Evolutionary conservation across 148 eudicot genomes (phyloP).

Genomic region (Vaccinium macrocarpon): DNA sequence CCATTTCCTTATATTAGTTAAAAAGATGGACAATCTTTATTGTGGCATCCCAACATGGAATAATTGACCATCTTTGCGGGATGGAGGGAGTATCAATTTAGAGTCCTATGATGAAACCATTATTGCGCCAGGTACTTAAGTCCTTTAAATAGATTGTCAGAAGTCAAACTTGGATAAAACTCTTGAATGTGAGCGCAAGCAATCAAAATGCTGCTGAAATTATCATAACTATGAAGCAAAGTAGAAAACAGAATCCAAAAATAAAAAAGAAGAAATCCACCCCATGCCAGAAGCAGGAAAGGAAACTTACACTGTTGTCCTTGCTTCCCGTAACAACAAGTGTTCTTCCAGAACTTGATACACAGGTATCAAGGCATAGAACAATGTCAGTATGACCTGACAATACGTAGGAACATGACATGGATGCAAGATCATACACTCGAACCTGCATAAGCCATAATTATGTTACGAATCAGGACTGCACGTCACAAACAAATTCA

Average conservation of each 20-base stretch:
- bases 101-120: not conserved
- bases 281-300: not conserved
- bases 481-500: not conserved
- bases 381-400: constrained; percentile 83
- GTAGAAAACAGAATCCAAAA: not conserved
- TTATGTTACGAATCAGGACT: not conserved
- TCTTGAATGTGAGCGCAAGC: not conserved
- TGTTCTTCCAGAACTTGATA: constrained; percentile 59
- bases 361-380: constrained; percentile 82
- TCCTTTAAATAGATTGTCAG: not conserved
- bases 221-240: not conserved
- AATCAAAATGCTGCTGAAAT: constrained; percentile 4
- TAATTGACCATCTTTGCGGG: too few species aligned
- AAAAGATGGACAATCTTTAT: too few species aligned
- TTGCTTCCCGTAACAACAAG: constrained; percentile 95
- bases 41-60: too few species aligned
- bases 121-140: not conserved
- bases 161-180: not conserved
- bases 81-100: not conserved
- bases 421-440: constrained; percentile 83
- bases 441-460: constrained; percentile 52
- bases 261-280: constrained; percentile 3
- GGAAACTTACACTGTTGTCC: constrained; percentile 75
- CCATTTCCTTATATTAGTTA: too few species aligned
- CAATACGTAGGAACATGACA: constrained; percentile 96